Percentiles rank a stretch among this genome's conserved stretches.
phyloP scores from a whole-genome alignment of 306 rosid species.

The Hippophae tibetana region DNA sequence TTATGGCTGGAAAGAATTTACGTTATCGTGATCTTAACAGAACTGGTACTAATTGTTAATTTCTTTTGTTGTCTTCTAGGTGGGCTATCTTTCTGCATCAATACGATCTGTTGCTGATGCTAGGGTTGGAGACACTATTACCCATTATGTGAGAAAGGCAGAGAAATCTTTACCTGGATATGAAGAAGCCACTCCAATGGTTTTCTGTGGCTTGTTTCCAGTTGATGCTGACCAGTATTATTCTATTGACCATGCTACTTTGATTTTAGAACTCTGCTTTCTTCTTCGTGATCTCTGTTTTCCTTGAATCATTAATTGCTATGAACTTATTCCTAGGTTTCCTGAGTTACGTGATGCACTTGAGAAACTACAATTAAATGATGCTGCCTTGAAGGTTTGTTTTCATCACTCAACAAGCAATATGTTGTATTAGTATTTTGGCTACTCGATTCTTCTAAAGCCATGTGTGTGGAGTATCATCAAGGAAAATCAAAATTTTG shows the following conservation, averaged over 20 bases:
- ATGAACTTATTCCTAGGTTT: conserved; percentile 39
- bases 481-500: not conserved
- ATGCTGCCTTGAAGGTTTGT: conserved; percentile 84
- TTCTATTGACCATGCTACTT: conserved; percentile 21
- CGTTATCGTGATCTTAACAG: not conserved
- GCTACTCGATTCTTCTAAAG: conserved; percentile 3
- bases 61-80: conserved; percentile 36
- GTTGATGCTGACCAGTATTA: conserved; percentile 94
- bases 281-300: conserved; percentile 5
- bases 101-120: conserved; percentile 96
- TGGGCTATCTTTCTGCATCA: conserved; percentile 91
- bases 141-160: conserved; percentile 52
- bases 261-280: not conserved
- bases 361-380: conserved; percentile 93
- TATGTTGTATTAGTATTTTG: conserved; percentile 15
- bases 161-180: conserved; percentile 79
- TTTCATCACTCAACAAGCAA: conserved; percentile 1
- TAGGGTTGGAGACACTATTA: conserved; percentile 87
- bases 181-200: conserved; percentile 92
- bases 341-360: conserved; percentile 93
- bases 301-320: conserved; percentile 16
- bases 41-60: not conserved
- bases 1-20: not conserved
- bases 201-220: conserved; percentile 93
- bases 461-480: not conserved